These are phyloP conservation scores for Cucurbita argyrosperma DNA, from an alignment of 306 rosid genomes.

Conservation along the genomic window DNA sequence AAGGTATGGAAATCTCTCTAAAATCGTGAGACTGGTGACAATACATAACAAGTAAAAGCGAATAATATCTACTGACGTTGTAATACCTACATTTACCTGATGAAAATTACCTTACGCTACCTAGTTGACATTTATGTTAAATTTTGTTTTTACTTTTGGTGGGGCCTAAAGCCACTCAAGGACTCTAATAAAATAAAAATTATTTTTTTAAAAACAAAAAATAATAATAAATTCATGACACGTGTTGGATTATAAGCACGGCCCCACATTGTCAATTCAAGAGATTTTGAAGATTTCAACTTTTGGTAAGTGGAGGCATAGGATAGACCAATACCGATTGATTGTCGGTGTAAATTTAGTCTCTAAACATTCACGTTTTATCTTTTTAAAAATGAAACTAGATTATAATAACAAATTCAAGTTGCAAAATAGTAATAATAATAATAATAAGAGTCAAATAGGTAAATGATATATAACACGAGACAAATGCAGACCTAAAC, in stretches of 20 bases:
- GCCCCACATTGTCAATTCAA: constrained; percentile 5
- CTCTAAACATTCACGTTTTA: not conserved
- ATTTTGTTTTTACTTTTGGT: not conserved
- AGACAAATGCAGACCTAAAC: too few species aligned
- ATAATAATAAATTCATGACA: not conserved
- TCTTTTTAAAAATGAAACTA: not conserved
- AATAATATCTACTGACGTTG: too few species aligned
- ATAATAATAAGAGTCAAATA: too few species aligned
- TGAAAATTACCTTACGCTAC: not conserved
- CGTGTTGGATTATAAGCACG: not conserved
- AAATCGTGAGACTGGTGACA: too few species aligned
- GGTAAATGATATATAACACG: too few species aligned
- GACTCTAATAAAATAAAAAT: too few species aligned
- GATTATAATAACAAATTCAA: too few species aligned
- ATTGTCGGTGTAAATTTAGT: not conserved
- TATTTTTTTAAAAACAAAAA: too few species aligned
- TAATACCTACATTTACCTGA: too few species aligned
- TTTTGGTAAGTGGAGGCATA: constrained; percentile 1
- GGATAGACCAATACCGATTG: not conserved
- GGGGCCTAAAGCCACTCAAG: not conserved
- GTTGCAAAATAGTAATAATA: too few species aligned
- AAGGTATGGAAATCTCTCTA: too few species aligned
- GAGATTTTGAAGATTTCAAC: constrained; percentile 3
- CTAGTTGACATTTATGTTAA: not conserved
- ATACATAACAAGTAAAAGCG: too few species aligned